Evolutionary conservation across 345 rosid species (phyloP).

Genomic region (Aquilaria yunnanensis): DNA sequence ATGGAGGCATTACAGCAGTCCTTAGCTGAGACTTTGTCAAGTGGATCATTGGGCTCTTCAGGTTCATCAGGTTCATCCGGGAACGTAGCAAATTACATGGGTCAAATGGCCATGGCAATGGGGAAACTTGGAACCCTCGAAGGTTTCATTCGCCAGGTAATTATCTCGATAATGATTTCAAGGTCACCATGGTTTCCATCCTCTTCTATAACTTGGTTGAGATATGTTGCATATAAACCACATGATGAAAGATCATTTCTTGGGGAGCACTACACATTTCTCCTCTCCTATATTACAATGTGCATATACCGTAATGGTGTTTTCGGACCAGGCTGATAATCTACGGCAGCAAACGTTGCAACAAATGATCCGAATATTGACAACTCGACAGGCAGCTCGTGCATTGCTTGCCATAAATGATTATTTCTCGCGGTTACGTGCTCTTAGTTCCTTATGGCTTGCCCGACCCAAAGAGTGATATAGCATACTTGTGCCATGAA

Average conservation of each 20-base stretch:
- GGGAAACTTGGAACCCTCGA: slow-evolving; percentile 98
- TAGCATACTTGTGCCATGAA: not conserved
- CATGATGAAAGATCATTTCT: too few relatives aligned
- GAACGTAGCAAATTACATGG: slow-evolving; percentile 94
- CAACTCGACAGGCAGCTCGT: slow-evolving; percentile 92
- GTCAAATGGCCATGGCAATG: slow-evolving; percentile 99
- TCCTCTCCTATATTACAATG: too few relatives aligned
- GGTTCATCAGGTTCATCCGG: slow-evolving; percentile 77
- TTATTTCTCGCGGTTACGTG: slow-evolving; percentile 82
- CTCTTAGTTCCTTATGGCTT: slow-evolving; percentile 98
- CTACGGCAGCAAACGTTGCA: slow-evolving; percentile 88
- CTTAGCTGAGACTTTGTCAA: slow-evolving; percentile 82
- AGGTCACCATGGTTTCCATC: not conserved
- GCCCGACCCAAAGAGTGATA: slow-evolving; percentile 90
- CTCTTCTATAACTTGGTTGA: not conserved
- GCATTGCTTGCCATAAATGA: slow-evolving; percentile 93
- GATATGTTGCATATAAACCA: not conserved
- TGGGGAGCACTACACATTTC: too few relatives aligned
- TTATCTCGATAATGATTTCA: not conserved
- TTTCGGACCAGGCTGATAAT: slow-evolving; percentile 72
- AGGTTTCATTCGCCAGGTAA: slow-evolving; percentile 94
- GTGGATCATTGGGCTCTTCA: slow-evolving; percentile 77
- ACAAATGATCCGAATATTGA: slow-evolving; percentile 85
- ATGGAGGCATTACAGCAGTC: slow-evolving; percentile 99
- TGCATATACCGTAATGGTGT: too few relatives aligned